These are phyloP conservation scores for Acacia melanoxylon DNA, from an alignment of 306 rosid species.

Conservation along the genomic window DNA sequence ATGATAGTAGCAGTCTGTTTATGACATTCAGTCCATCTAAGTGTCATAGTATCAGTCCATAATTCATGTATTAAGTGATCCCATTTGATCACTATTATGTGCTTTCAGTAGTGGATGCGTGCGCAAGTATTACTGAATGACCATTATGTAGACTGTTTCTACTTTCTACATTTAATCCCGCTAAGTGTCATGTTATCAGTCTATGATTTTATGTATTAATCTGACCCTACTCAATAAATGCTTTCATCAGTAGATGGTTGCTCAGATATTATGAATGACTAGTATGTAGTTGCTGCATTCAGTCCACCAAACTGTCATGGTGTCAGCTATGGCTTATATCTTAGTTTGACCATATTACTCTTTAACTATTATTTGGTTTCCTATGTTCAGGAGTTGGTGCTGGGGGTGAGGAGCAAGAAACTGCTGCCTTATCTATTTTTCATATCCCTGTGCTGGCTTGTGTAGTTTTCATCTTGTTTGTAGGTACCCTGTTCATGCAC, in stretches of 20 bases:
- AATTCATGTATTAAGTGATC: conserved; percentile 14
- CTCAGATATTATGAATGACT: conserved; percentile 4
- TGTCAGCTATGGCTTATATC: conserved; percentile 17
- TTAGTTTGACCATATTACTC: neutral
- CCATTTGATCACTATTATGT: conserved; percentile 10
- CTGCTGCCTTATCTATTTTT: conserved; percentile 70
- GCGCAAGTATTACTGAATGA: neutral
- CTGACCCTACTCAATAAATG: conserved; percentile 3
- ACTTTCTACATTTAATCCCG: neutral
- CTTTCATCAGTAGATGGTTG: conserved; percentile 9
- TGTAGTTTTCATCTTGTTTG: conserved; percentile 86
- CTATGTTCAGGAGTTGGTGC: conserved; percentile 89
- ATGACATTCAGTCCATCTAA: neutral
- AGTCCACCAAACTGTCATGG: neutral
- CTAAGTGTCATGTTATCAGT: conserved; percentile 6
- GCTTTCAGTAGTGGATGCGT: conserved; percentile 5
- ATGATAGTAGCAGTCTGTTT: conserved; percentile 18
- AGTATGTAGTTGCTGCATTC: conserved; percentile 1
- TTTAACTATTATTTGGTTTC: conserved; percentile 20
- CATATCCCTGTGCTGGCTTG: conserved; percentile 88
- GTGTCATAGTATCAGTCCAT: conserved; percentile 2
- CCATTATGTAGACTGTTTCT: conserved; percentile 3
- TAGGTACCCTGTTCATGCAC: conserved; percentile 78
- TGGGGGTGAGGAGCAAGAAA: conserved; percentile 94
- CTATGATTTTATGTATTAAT: conserved; percentile 13